phyloP scores from a whole-genome alignment of 2,329 filamentous ascomycete genomes.

The Microsporum ferrugineum region DNA sequence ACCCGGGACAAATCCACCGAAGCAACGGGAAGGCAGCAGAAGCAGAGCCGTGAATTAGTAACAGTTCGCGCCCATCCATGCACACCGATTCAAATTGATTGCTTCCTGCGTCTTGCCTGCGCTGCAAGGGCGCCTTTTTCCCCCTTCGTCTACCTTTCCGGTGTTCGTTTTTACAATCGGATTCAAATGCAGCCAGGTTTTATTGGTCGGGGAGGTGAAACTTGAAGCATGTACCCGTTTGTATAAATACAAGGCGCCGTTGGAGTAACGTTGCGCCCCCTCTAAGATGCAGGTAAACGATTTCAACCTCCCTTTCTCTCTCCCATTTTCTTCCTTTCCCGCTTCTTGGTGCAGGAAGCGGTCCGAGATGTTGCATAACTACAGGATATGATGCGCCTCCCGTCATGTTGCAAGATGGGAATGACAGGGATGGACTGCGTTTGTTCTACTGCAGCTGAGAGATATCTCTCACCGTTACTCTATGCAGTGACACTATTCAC shows the following conservation, averaged over 20 bases:
- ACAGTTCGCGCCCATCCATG: background rate
- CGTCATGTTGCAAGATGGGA: background rate
- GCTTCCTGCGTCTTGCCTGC: background rate
- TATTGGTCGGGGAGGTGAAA: background rate
- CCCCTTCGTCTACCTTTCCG: background rate
- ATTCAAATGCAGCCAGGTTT: background rate
- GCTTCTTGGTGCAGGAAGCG: background rate
- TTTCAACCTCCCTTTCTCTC: background rate
- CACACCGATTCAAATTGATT: conserved; percentile 2
- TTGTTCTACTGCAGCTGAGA: background rate
- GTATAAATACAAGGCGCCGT: background rate
- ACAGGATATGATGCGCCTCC: background rate
- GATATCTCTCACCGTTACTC: background rate
- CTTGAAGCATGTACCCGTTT: background rate
- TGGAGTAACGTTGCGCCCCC: background rate
- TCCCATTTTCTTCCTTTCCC: background rate
- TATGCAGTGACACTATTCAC: background rate
- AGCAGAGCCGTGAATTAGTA: background rate
- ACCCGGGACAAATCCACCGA: background rate
- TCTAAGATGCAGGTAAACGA: background rate
- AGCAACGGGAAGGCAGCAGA: background rate
- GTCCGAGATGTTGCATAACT: background rate
- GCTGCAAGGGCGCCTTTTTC: background rate
- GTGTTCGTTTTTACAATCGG: background rate
- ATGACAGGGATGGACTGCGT: background rate